Evolutionary conservation across 768 basidiomycete species (phyloP).

Genomic region (Termitomyces titanicus): DNA sequence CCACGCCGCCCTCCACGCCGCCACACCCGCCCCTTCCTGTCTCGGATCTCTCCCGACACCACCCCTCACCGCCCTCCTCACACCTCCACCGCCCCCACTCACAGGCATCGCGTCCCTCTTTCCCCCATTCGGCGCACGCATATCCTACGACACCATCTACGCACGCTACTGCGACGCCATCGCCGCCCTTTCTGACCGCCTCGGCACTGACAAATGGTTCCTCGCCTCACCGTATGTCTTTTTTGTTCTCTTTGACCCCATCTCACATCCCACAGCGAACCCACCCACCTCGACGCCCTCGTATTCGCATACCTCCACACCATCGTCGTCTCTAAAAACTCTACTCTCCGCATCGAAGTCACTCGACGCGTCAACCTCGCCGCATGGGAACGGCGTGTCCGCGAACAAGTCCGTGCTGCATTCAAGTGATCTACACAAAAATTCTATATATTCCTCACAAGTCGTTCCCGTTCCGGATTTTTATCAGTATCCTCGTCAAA

Average conservation of each 20-base stretch:
- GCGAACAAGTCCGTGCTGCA: conserved; percentile 45
- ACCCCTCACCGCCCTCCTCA: conserved; percentile 37
- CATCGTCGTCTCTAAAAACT: conserved; percentile 44
- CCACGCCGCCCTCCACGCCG: conserved; percentile 72
- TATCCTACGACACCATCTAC: conserved; percentile 48
- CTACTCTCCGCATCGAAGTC: conserved; percentile 56
- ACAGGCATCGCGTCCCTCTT: conserved; percentile 65
- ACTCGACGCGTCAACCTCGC: conserved; percentile 73
- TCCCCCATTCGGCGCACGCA: conserved; percentile 55
- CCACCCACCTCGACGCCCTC: conserved; percentile 80
- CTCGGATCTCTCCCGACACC: conserved; percentile 33
- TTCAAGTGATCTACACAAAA: not conserved
- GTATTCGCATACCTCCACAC: conserved; percentile 78
- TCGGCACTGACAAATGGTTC: conserved; percentile 80
- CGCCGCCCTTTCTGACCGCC: conserved; percentile 65
- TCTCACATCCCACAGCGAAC: conserved; percentile 39
- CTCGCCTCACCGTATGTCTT: conserved; percentile 59
- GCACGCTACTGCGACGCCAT: conserved; percentile 70
- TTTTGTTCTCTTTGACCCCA: not conserved
- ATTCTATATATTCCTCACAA: not conserved
- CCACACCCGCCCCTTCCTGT: conserved; percentile 42
- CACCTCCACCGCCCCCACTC: conserved; percentile 65
- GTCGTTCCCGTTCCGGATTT: conserved; percentile 4
- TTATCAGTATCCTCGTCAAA: conserved; percentile 32
- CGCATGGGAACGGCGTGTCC: conserved; percentile 73